These are phyloP conservation scores for Rosellinia necatrix DNA, from an alignment of 2,329 filamentous ascomycete species.

Conservation along the genomic window DNA sequence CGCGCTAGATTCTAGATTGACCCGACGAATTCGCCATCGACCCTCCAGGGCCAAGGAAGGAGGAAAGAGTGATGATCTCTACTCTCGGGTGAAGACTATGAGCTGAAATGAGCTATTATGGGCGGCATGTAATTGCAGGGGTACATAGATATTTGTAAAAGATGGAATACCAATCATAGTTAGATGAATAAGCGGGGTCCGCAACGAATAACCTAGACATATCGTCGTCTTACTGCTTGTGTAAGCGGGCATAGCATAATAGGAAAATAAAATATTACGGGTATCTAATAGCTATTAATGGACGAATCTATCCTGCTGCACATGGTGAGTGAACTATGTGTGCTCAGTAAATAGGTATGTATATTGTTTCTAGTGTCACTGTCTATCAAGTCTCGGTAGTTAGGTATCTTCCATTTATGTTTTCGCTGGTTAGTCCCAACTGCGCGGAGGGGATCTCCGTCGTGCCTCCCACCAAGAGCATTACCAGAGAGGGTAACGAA, in stretches of 20 bases:
- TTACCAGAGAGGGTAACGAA: too few species aligned
- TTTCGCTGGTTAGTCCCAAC: too few species aligned
- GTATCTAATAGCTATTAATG: neutral
- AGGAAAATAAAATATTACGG: neutral
- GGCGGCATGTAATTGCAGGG: slow-evolving; percentile 7
- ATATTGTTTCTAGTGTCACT: neutral
- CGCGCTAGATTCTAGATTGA: slow-evolving; percentile 14
- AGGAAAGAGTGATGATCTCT: neutral
- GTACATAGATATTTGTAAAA: slow-evolving; percentile 8
- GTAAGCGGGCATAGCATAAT: too few species aligned
- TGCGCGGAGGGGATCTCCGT: too few species aligned
- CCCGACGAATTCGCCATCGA: neutral
- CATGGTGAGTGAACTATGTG: neutral
- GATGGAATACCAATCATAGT: slow-evolving; percentile 5
- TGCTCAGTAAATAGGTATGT: neutral
- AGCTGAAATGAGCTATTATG: neutral
- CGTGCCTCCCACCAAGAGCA: too few species aligned
- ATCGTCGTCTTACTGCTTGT: too few species aligned
- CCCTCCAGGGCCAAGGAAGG: neutral
- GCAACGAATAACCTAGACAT: neutral
- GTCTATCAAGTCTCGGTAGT: neutral
- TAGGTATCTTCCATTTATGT: too few species aligned
- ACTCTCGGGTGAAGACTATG: neutral
- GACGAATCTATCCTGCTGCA: neutral
- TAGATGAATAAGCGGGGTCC: slow-evolving; percentile 1